phyloP scores from a whole-genome alignment of 495 filamentous ascomycete species.

The Sordaria brevicollis region DNA sequence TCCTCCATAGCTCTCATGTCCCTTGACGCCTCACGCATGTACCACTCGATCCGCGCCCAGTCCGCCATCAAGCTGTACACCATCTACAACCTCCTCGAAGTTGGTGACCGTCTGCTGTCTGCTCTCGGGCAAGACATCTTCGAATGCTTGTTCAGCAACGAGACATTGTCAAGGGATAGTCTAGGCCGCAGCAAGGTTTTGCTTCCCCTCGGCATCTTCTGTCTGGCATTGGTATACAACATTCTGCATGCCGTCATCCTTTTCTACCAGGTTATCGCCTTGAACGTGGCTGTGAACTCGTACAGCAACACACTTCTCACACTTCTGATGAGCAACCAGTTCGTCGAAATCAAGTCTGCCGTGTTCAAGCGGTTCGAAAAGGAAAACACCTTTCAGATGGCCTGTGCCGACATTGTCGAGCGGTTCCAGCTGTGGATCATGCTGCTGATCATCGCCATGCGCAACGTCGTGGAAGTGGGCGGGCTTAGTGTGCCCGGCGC shows the following conservation, averaged over 20 bases:
- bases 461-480: slow-evolving; percentile 91
- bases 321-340: slow-evolving; percentile 86
- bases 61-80: slow-evolving; percentile 97
- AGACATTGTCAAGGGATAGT: slow-evolving; percentile 77
- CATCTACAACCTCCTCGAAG: slow-evolving; percentile 93
- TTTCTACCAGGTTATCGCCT: slow-evolving; percentile 94
- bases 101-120: slow-evolving; percentile 75
- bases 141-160: slow-evolving; percentile 87
- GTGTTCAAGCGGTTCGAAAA: slow-evolving; percentile 98
- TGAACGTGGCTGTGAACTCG: slow-evolving; percentile 97
- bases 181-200: slow-evolving; percentile 90
- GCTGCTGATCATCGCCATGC: slow-evolving; percentile 86
- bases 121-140: slow-evolving; percentile 93
- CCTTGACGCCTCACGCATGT: slow-evolving; percentile 95
- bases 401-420: slow-evolving; percentile 93
- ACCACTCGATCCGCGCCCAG: slow-evolving; percentile 93
- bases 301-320: slow-evolving; percentile 95
- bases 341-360: slow-evolving; percentile 94
- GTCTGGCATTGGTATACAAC: slow-evolving; percentile 79
- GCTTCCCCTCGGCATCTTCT: slow-evolving; percentile 81
- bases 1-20: slow-evolving; percentile 81
- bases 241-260: slow-evolving; percentile 75
- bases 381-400: slow-evolving; percentile 92
- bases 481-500: slow-evolving; percentile 44
- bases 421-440: slow-evolving; percentile 97